These are phyloP conservation scores for Ogataea naganishii DNA, from an alignment of 805 yeast genomes.

Conservation along the genomic window DNA sequence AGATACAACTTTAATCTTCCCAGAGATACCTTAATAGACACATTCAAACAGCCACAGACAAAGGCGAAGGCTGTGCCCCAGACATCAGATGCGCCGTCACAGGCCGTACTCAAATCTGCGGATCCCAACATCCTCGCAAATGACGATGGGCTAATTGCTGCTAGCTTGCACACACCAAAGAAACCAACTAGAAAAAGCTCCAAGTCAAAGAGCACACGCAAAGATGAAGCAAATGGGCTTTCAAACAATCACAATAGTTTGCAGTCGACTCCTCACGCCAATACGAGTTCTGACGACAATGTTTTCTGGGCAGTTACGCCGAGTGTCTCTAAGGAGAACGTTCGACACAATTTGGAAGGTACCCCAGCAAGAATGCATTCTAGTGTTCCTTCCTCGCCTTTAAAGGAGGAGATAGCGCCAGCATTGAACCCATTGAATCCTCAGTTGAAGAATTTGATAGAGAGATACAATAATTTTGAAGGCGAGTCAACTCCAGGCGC, in stretches of 20 bases:
- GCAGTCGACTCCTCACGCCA: slow-evolving; percentile 2
- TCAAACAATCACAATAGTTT: slow-evolving; percentile 5
- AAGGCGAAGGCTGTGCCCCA: slow-evolving; percentile 4
- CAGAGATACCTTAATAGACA: not conserved
- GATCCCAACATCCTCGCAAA: slow-evolving; percentile 14
- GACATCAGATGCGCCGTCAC: not conserved
- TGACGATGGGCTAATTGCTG: slow-evolving; percentile 8
- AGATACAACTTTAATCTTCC: slow-evolving; percentile 7
- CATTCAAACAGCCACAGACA: slow-evolving; percentile 8
- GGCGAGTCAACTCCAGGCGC: too few species aligned
- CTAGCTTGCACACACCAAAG: slow-evolving; percentile 14
- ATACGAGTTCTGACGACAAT: slow-evolving; percentile 25
- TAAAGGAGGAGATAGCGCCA: slow-evolving; percentile 18
- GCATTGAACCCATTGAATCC: slow-evolving; percentile 18
- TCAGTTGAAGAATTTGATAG: slow-evolving; percentile 21
- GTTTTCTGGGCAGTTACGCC: slow-evolving; percentile 36
- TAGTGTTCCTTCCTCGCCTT: slow-evolving; percentile 34
- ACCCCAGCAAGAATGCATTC: not conserved
- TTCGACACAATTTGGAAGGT: not conserved
- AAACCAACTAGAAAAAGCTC: slow-evolving; percentile 4
- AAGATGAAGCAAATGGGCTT: not conserved
- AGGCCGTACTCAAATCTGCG: slow-evolving; percentile 1
- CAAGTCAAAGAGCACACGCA: slow-evolving; percentile 2
- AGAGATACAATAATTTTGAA: slow-evolving; percentile 35
- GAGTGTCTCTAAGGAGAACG: slow-evolving; percentile 9